Evolutionary conservation across 2,329 filamentous ascomycete species (phyloP), one percentile per base, ranked within the genome.

Genomic region (Trichoderma gracile): DNA sequence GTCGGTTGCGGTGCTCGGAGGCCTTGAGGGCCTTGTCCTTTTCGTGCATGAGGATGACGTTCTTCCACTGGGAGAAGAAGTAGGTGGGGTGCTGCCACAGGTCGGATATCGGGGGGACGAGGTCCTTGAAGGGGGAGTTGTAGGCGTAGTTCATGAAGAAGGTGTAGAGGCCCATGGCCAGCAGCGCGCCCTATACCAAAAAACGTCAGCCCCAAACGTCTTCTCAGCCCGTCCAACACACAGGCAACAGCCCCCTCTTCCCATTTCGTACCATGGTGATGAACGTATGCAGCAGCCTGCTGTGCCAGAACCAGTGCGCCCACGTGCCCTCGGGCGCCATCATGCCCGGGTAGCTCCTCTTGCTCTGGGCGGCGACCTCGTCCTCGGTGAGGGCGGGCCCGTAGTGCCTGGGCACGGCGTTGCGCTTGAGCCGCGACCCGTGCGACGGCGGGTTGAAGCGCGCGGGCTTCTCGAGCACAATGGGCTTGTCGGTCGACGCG

Each of bases 361-460:
- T 84, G 69, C 81, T 83, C 80, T 92, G 92, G 66, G 83, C 84
- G 67, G 84, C 79, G 57, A 82, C 78, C 76, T 96, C 89, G 58
- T 88, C 83, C 21, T 83, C 79, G 17, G 86, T 87, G 66, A 93
- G 78, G 23, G 86, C 78, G 19, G 92, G 90, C 43, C 92, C 93
- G 74, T 96, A 96, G 76, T 89, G 86, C 71, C 84, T 82, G 33
- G 89, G 87, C 7, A 80, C 75, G 27, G 73, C 76, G 77, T 74
- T 75, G 68, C 83, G 82, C 62, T 84, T 82, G 38, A 92, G 83
- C 7, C 90, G 83, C 23, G 90, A 81, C 14, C 90, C 89, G 76
- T 98, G 95, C 0, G 94, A 98, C 0, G 95, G 95, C 2, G 95
- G 94, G 54, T 91, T 91, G 82, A 97, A 98, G 75, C 89, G 90